A percentile compares a stretch with the other conserved stretches of the same genome.
phyloP scores from a whole-genome alignment of 257 asterid genomes.

The Solanum sejunctum region DNA sequence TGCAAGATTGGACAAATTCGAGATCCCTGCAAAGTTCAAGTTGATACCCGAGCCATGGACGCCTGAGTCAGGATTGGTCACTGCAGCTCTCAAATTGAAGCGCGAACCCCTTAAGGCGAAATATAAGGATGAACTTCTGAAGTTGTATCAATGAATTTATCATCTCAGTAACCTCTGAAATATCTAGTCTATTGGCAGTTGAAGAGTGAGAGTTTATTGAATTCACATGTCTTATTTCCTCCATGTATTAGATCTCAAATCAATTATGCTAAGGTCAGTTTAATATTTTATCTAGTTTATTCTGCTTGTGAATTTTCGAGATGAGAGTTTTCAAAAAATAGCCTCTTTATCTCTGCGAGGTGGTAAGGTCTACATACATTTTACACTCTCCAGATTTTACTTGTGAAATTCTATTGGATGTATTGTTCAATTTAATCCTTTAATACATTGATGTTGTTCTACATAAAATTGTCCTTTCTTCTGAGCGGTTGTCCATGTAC shows the following conservation, averaged over 20 bases:
- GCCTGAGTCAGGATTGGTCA: slow-evolving; percentile 84
- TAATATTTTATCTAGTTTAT: no score
- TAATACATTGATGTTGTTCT: background rate
- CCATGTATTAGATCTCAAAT: background rate
- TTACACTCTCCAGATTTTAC: no score
- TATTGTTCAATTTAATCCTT: no score
- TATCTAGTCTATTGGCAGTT: no score
- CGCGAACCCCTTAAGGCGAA: slow-evolving; percentile 69
- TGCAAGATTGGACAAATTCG: slow-evolving; percentile 69
- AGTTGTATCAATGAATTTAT: slow-evolving; percentile 40
- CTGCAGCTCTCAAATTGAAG: slow-evolving; percentile 81
- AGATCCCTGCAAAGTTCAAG: slow-evolving; percentile 70
- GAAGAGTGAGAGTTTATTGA: background rate
- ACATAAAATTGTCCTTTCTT: background rate
- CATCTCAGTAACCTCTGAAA: background rate
- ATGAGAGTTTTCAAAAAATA: no score
- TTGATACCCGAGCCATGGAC: slow-evolving; percentile 86
- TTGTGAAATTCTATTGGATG: no score
- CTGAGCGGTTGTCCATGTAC: background rate
- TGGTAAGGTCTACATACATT: no score
- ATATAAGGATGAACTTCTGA: slow-evolving; percentile 55
- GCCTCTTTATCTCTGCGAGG: no score
- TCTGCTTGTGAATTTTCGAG: no score
- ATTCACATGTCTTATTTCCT: background rate
- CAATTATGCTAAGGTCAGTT: background rate